A percentile compares a stretch with the other conserved stretches of the same genome.
Conservation (phyloP, 1,284 basidiomycete species). For the Ceratobasidium sp. region DNA sequence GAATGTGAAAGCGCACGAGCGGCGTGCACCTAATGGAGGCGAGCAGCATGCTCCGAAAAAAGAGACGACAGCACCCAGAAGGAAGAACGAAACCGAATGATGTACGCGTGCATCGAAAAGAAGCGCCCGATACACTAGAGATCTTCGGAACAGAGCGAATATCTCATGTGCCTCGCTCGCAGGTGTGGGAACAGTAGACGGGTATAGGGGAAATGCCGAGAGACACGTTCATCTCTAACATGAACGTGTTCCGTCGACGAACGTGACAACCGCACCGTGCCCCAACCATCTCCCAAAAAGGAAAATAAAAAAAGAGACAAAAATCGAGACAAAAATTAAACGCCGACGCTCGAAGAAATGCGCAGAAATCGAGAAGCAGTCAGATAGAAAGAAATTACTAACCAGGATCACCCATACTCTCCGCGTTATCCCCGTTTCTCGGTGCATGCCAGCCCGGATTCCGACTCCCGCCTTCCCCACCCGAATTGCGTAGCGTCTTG, state of each 20-base stretch:
- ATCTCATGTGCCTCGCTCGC: no score
- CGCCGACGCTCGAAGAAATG: neutral
- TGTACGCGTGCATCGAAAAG: neutral
- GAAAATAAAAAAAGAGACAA: conserved; percentile 49
- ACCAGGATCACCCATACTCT: conserved; percentile 58
- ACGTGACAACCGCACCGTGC: conserved; percentile 8
- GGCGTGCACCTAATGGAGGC: no score
- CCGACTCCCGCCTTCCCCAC: conserved; percentile 64
- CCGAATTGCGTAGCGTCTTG: conserved; percentile 82
- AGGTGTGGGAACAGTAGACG: no score
- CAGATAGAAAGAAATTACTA: conserved; percentile 19
- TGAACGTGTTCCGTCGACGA: conserved; percentile 26
- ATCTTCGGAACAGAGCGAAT: conserved; percentile 36
- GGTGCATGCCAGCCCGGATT: conserved; percentile 49
- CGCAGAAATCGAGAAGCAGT: conserved; percentile 4
- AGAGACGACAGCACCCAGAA: no score
- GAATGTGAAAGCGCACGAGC: no score
- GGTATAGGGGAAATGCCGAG: neutral
- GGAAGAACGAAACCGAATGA: no score
- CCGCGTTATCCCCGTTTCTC: conserved; percentile 49
- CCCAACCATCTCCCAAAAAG: conserved; percentile 1
- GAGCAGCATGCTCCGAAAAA: no score
- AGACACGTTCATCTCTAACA: neutral
- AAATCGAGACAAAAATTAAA: conserved; percentile 47
- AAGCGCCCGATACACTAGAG: conserved; percentile 15